These are phyloP conservation scores for Irpex rosettiformis DNA, from an alignment of 1,284 basidiomycete species.

Conservation along the genomic window DNA sequence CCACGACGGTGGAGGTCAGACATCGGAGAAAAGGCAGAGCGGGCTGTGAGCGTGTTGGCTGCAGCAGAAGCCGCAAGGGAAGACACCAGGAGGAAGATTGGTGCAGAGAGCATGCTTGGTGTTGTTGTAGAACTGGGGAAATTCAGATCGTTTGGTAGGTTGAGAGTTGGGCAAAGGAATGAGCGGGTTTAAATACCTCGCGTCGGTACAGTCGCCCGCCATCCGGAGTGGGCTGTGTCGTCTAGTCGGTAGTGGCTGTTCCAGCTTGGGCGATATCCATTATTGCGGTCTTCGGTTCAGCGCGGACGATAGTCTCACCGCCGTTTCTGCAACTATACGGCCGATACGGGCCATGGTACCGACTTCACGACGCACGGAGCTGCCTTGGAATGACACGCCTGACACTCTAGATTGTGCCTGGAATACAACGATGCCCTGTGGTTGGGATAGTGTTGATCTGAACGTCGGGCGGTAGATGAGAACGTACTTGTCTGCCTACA, in stretches of 20 bases:
- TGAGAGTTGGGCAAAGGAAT: not conserved
- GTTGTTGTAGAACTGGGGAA: not conserved
- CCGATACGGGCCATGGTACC: not conserved
- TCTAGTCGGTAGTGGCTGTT: not conserved
- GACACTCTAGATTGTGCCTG: not conserved
- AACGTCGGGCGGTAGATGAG: no score
- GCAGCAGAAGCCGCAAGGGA: not conserved
- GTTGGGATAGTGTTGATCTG: not conserved
- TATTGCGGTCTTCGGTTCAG: not conserved
- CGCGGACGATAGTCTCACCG: not conserved
- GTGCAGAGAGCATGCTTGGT: not conserved
- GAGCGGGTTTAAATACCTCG: not conserved
- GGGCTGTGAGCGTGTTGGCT: not conserved
- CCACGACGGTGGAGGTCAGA: constrained; percentile 6
- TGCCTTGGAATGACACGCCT: not conserved
- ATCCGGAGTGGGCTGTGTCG: no score
- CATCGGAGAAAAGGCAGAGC: not conserved
- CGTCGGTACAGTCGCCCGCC: not conserved
- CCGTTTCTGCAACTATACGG: not conserved
- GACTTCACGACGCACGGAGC: not conserved
- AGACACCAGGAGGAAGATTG: not conserved
- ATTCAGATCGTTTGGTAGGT: not conserved
- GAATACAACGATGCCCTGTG: not conserved
- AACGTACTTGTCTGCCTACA: no score
- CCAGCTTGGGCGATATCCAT: not conserved